These are phyloP conservation scores for Phaffomyces antillensis DNA, from an alignment of 805 yeast species.

Conservation along the genomic window DNA sequence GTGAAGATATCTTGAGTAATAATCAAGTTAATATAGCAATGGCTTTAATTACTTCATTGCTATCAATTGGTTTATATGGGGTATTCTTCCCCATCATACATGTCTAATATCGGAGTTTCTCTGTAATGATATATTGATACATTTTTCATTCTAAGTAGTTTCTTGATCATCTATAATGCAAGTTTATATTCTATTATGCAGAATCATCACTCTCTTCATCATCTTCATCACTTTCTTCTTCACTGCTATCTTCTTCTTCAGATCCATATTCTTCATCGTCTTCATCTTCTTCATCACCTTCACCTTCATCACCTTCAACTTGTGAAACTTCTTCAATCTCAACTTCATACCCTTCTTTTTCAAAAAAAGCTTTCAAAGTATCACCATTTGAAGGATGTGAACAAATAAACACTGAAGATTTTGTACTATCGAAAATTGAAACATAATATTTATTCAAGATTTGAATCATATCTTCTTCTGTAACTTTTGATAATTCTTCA, in stretches of 20 bases:
- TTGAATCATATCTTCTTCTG: slow-evolving; percentile 43
- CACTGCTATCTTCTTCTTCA: not conserved
- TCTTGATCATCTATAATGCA: not conserved
- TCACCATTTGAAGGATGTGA: slow-evolving; percentile 62
- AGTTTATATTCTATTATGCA: not conserved
- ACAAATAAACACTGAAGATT: slow-evolving; percentile 59
- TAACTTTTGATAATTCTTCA: slow-evolving; percentile 42
- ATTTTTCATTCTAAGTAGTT: not conserved
- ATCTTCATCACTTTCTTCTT: not conserved
- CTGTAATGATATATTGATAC: not conserved
- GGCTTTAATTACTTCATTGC: slow-evolving; percentile 25
- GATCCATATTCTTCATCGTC: slow-evolving; percentile 5
- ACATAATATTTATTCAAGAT: slow-evolving; percentile 52
- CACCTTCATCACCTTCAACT: slow-evolving; percentile 17
- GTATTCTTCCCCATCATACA: not conserved
- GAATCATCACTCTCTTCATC: slow-evolving; percentile 3
- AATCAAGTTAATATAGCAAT: slow-evolving; percentile 33
- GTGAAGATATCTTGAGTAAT: slow-evolving; percentile 31
- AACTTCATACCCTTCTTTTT: slow-evolving; percentile 52
- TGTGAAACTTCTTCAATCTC: slow-evolving; percentile 44
- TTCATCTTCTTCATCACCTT: slow-evolving; percentile 10
- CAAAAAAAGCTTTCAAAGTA: slow-evolving; percentile 40
- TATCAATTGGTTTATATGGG: slow-evolving; percentile 23
- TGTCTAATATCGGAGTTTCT: not conserved
- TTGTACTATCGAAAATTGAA: slow-evolving; percentile 52